Evolutionary conservation across 306 rosid genomes (phyloP).

Genomic region (Sphenostylis stenocarpa): DNA sequence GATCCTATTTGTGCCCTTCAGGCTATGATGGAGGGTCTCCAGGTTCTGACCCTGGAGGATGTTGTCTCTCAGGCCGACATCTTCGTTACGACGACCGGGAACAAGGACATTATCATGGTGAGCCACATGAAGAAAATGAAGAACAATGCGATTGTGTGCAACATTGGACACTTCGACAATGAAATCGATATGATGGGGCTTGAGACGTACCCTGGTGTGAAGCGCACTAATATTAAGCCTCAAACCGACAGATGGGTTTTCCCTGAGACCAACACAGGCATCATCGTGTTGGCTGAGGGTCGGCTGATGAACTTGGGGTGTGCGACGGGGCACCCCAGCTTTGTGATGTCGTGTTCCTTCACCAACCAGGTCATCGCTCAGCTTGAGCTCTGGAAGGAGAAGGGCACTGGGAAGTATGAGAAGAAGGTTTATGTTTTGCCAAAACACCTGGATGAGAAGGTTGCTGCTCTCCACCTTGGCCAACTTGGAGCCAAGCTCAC

Average conservation of each 20-base stretch:
- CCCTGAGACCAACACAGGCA: slow-evolving; percentile 68
- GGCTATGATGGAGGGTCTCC: slow-evolving; percentile 93
- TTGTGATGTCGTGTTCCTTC: slow-evolving; percentile 98
- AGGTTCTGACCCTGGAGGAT: slow-evolving; percentile 67
- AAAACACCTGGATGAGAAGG: slow-evolving; percentile 96
- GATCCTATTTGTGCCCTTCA: slow-evolving; percentile 99
- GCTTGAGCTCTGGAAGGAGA: slow-evolving; percentile 93
- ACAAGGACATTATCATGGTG: slow-evolving; percentile 96
- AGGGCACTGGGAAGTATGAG: slow-evolving; percentile 71
- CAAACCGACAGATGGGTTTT: slow-evolving; percentile 98
- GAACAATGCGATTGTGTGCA: slow-evolving; percentile 95
- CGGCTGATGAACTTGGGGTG: slow-evolving; percentile 98
- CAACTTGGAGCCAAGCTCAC: slow-evolving; percentile 97
- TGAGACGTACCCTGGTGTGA: slow-evolving; percentile 79
- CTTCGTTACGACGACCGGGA: slow-evolving; percentile 93
- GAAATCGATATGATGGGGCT: slow-evolving; percentile 88
- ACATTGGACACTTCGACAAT: slow-evolving; percentile 97
- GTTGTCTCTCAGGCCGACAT: slow-evolving; percentile 70
- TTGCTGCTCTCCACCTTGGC: slow-evolving; percentile 89
- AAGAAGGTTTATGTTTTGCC: slow-evolving; percentile 94
- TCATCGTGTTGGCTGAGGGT: slow-evolving; percentile 90
- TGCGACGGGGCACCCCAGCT: slow-evolving; percentile 99
- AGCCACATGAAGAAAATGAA: slow-evolving; percentile 89
- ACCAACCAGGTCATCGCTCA: slow-evolving; percentile 98
- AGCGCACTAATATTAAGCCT: slow-evolving; percentile 89